Base-by-base conservation (phyloP, 768 basidiomycete genomes). In the Cystoderma amianthinum region DNA sequence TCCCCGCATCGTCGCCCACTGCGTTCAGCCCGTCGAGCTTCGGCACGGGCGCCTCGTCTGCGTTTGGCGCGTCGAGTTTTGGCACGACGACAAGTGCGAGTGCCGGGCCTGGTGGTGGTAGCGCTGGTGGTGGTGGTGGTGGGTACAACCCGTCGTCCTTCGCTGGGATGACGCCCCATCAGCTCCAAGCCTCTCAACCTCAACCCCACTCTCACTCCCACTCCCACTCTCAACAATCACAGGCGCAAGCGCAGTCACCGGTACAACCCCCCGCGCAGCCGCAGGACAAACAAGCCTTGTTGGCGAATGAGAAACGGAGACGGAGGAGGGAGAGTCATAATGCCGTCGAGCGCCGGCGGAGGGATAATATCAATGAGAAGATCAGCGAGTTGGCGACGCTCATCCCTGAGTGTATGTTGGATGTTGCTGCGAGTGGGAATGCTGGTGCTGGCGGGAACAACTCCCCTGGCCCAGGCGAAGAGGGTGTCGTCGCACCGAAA, bases 341-440 rank as follows among this genome's bases (percentile, higher is more conserved):
- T 51, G 90, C 90, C 2, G 92, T 96, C 48, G 92, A 96, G 66
- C 69, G 92, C 13, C 63, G 92, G 19, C 55, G 92, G 45, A 60
- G 92, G 36, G 92, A 96, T 56, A 94, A 93, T 58, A 96, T 96
- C 59, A 96, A 96, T 61, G 92, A 96, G 64, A 89, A 91, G 61
- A 96, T 96, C 50, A 76, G 77, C 28, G 92, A 96, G 58, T 75
- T 96, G 1, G 85, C 92, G 15, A 84, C 84, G 16, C 69, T 96
- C 34, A 85, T 96, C 45, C 92, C 92, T 1, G 91, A 91, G 58
- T 82, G 82, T 52, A 71, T 93, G 62, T 68, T 92, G 30, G 88
- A 90, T 54, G 60, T 25, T 38, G 44, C 47, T 25, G 50, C 50
- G 50, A 7, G 37, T 3, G 36, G 13, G 3, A 43, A 39, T 36